These are phyloP conservation scores for Hordeum marinum DNA, from an alignment of 176 grass and related monocot genomes.

Conservation along the genomic window DNA sequence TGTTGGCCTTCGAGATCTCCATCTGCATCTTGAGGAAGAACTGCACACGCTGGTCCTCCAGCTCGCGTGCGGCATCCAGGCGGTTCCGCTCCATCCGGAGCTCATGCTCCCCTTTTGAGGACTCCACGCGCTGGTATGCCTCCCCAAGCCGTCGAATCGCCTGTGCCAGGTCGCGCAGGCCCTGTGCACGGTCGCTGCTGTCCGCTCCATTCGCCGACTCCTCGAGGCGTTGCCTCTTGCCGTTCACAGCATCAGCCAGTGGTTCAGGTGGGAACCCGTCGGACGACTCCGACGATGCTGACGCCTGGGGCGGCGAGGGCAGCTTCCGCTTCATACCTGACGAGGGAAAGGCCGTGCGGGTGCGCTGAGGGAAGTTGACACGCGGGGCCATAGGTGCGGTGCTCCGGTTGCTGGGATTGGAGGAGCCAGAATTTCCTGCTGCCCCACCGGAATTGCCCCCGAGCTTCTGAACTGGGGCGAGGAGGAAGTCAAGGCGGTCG, in stretches of 20 bases:
- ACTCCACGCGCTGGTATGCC: conserved; percentile 80
- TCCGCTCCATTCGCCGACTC: conserved; percentile 18
- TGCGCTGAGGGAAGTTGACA: conserved; percentile 68
- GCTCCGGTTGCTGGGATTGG: conserved; percentile 23
- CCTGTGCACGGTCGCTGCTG: conserved; percentile 28
- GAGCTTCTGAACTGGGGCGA: conserved; percentile 50
- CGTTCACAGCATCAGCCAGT: conserved; percentile 24
- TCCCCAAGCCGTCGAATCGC: conserved; percentile 66
- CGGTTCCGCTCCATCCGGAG: conserved; percentile 75
- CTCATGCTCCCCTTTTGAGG: conserved; percentile 62
- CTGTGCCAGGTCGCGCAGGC: conserved; percentile 49
- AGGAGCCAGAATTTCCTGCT: neutral
- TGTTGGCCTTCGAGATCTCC: conserved; percentile 63
- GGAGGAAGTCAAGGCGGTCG: conserved; percentile 69
- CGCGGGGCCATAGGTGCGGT: conserved; percentile 29
- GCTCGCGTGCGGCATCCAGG: conserved; percentile 50
- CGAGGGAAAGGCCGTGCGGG: conserved; percentile 33
- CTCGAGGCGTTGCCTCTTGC: conserved; percentile 41
- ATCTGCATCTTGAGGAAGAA: conserved; percentile 93
- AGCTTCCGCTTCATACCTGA: conserved; percentile 33
- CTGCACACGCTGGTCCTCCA: conserved; percentile 72
- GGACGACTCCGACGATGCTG: conserved; percentile 59
- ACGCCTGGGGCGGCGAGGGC: conserved; percentile 36
- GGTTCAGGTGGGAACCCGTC: conserved; percentile 88
- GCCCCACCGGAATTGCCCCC: neutral